A percentile compares a stretch with the other conserved stretches of the same genome.
Evolutionary conservation across 75 land plant species (phyloP).

Genomic region (Ceratopteris richardii): DNA sequence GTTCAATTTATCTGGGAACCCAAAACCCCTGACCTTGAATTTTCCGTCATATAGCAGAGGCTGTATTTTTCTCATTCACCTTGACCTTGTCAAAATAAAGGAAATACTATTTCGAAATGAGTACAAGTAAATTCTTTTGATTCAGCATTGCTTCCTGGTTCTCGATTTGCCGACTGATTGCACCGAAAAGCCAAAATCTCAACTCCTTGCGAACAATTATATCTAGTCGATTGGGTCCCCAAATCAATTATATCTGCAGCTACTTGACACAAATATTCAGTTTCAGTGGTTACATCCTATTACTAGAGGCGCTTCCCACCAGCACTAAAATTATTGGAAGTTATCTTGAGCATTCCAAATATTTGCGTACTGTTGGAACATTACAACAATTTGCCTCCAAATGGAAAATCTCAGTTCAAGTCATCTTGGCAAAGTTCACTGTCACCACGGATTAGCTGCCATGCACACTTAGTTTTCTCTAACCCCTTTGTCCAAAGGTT

Average conservation of each 20-base stretch:
- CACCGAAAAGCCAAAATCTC: too few relatives aligned
- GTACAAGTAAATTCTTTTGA: too few relatives aligned
- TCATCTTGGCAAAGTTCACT: slow-evolving; percentile 54
- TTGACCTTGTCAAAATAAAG: too few relatives aligned
- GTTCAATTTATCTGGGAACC: too few relatives aligned
- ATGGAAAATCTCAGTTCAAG: slow-evolving; percentile 63
- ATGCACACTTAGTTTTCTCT: slow-evolving; percentile 38
- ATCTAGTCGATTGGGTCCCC: slow-evolving; percentile 90
- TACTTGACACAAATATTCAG: slow-evolving; percentile 43
- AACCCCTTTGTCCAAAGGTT: slow-evolving; percentile 30
- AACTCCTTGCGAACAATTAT: too few relatives aligned
- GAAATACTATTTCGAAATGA: too few relatives aligned
- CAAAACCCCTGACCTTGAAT: too few relatives aligned
- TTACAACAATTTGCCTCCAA: slow-evolving; percentile 51
- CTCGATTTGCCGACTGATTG: too few relatives aligned
- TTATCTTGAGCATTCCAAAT: slow-evolving; percentile 91
- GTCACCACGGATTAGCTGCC: slow-evolving; percentile 81
- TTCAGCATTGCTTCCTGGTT: too few relatives aligned
- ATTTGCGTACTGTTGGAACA: slow-evolving; percentile 68
- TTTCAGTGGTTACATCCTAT: slow-evolving; percentile 57
- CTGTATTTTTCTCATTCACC: too few relatives aligned
- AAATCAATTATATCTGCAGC: slow-evolving; percentile 94
- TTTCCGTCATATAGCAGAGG: too few relatives aligned
- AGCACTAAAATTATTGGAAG: slow-evolving; percentile 98
- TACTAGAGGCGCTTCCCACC: slow-evolving; percentile 65